These are phyloP conservation scores for Isochrysis galbana DNA, from an alignment of 78 protist genomes.

Conservation along the genomic window DNA sequence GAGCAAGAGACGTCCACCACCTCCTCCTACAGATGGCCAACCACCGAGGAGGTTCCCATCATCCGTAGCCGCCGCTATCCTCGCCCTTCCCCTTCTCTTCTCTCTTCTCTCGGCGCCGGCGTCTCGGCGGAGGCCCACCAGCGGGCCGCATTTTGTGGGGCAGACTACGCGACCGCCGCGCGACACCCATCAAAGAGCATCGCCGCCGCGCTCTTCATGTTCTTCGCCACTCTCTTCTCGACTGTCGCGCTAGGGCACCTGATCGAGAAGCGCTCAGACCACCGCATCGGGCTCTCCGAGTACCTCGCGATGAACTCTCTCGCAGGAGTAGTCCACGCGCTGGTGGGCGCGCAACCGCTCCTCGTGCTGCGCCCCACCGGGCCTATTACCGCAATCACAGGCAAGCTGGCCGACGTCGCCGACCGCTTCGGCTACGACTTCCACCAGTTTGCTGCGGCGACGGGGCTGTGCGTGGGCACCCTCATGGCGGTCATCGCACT, in stretches of 20 bases:
- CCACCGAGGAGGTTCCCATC: too few species aligned
- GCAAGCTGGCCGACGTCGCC: conserved; percentile 2
- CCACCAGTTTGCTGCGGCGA: conserved; percentile 14
- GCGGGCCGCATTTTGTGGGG: neutral
- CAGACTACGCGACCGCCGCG: neutral
- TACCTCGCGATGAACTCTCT: neutral
- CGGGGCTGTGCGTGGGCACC: neutral
- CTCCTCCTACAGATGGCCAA: too few species aligned
- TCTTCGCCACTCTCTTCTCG: conserved; percentile 31
- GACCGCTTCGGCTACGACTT: neutral
- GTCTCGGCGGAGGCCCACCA: neutral
- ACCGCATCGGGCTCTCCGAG: conserved; percentile 28
- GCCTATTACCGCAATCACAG: conserved; percentile 1
- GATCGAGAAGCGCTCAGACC: neutral
- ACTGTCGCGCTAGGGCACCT: conserved; percentile 31
- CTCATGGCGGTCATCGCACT: neutral
- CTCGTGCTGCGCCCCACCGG: conserved; percentile 35
- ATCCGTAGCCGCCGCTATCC: too few species aligned
- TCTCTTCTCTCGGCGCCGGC: too few species aligned
- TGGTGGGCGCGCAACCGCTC: conserved; percentile 23
- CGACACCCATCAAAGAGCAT: neutral
- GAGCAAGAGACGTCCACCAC: too few species aligned
- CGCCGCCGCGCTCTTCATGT: conserved; percentile 7
- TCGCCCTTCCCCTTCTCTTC: too few species aligned
- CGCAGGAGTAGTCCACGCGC: neutral